Evolutionary conservation across 352 stramenopile genomes (phyloP).

Genomic region (Pythium aphanidermatum): DNA sequence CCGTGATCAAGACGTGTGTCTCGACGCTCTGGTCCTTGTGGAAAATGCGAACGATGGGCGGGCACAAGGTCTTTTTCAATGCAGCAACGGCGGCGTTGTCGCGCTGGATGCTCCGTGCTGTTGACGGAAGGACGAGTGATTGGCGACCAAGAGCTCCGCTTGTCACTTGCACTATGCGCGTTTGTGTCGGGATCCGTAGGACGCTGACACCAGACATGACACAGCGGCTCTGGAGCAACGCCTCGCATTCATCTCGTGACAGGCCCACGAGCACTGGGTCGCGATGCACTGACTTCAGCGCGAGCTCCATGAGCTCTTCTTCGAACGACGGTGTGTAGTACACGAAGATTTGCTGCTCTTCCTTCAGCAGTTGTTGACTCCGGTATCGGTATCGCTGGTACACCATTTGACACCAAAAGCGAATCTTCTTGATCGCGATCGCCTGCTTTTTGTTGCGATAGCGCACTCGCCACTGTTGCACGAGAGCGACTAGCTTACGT

Average conservation of each 20-base stretch:
- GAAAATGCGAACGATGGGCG: constrained; percentile 53
- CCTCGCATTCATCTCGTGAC: constrained; percentile 30
- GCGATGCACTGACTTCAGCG: constrained; percentile 36
- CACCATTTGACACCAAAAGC: constrained; percentile 73
- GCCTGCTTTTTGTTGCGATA: constrained; percentile 52
- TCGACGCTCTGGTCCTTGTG: constrained; percentile 34
- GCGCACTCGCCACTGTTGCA: constrained; percentile 48
- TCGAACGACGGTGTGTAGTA: constrained; percentile 66
- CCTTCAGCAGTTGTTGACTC: constrained; percentile 38
- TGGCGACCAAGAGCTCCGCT: neutral
- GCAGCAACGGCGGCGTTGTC: constrained; percentile 1
- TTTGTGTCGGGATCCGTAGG: constrained; percentile 35
- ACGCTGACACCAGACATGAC: constrained; percentile 50
- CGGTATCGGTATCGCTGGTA: constrained; percentile 56
- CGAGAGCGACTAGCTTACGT: constrained; percentile 38
- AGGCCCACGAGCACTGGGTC: constrained; percentile 64
- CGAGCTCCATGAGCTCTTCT: constrained; percentile 45
- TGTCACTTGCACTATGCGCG: constrained; percentile 10
- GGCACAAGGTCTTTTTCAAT: constrained; percentile 14
- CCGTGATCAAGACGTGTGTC: constrained; percentile 41
- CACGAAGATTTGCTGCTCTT: constrained; percentile 65
- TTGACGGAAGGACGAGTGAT: constrained; percentile 4
- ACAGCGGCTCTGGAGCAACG: constrained; percentile 44
- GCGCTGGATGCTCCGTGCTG: constrained; percentile 1
- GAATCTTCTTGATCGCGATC: constrained; percentile 69